Percentiles rank a stretch among this genome's conserved stretches.
phyloP scores from a whole-genome alignment of 2,329 filamentous ascomycete genomes.

The Emmonsiellopsis sp. region DNA sequence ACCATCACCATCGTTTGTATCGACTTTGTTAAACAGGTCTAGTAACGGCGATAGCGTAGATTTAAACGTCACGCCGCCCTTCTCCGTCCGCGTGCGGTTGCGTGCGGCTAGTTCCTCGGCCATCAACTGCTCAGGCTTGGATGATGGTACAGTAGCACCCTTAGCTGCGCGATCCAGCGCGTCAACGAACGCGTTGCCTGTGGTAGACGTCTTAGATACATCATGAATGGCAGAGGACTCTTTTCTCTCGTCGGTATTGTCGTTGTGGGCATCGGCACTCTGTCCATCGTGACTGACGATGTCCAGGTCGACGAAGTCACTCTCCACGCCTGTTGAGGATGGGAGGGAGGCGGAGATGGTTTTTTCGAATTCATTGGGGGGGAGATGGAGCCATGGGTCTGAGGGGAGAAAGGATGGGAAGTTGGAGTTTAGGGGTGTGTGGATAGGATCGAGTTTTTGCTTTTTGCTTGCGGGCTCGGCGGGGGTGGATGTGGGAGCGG shows the following conservation, averaged over 20 bases:
- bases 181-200: not conserved
- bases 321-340: not conserved
- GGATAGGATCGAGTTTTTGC: not conserved
- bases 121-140: not conserved
- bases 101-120: not conserved
- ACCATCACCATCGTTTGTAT: conserved; percentile 32
- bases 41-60: conserved; percentile 40
- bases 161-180: not conserved
- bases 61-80: conserved; percentile 17
- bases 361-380: conserved; percentile 3
- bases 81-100: conserved; percentile 1
- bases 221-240: not conserved
- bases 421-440: conserved; percentile 8
- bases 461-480: not conserved
- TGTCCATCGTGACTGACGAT: conserved; percentile 41
- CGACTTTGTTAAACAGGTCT: conserved; percentile 40
- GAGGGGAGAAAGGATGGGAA: conserved; percentile 10
- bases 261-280: conserved; percentile 27
- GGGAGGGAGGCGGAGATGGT: conserved; percentile 4
- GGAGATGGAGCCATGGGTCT: conserved; percentile 7
- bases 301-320: conserved; percentile 33
- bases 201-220: not conserved
- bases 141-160: not conserved
- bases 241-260: not conserved
- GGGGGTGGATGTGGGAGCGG: too few species aligned